Base-by-base conservation (phyloP, 1,284 basidiomycete genomes). In the Trichosporon ovoides region DNA sequence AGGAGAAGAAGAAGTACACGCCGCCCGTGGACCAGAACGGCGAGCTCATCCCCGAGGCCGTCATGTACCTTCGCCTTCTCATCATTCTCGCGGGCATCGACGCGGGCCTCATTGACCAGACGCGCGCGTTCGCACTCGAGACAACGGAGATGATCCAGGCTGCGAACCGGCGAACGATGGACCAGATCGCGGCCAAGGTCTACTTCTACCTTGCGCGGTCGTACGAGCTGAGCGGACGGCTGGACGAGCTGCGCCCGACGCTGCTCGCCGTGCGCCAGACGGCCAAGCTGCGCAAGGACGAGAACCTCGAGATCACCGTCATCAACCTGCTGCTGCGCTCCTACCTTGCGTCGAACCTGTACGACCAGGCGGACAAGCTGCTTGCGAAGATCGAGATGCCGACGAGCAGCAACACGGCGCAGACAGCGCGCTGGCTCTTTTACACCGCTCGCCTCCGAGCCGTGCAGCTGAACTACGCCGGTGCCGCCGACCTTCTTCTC, bases 311-410 rank as follows among this genome's bases (percentile, higher is more conserved):
- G 72, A 91, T 91, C 1, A 93, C 92, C 0, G 84, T 98, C 58
- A 88, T 98, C 76, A 98, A 98, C 77, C 85, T 95, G 59, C 84
- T 99, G 7, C 83, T 98, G 36, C 87, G 93, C 58, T 91, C 87
- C 66, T 98, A 98, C 80, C 84, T 98, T 66, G 84, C 87, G 58
- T 89, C 91, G 69, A 91, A 87, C 72, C 82, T 97, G 28, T 97
- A 94, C 77, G 91, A 96, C 74, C 94, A 98, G 79, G 96, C 95
- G 18, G 93, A 98, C 82, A 95, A 95, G 75, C 86, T 98, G 28
- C 87, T 98, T 37, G 89, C 91, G 9, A 95, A 96, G 76, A 91
- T 92, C 2, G 86, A 85, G 1, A 98, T 97, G 82, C 93, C 91
- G 4, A 73, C 83, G n/a, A 87, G 86, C 12, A 90, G 89, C 24